Base-by-base conservation (phyloP, 2,329 filamentous ascomycete genomes). In the Calonectria hongkongensis region DNA sequence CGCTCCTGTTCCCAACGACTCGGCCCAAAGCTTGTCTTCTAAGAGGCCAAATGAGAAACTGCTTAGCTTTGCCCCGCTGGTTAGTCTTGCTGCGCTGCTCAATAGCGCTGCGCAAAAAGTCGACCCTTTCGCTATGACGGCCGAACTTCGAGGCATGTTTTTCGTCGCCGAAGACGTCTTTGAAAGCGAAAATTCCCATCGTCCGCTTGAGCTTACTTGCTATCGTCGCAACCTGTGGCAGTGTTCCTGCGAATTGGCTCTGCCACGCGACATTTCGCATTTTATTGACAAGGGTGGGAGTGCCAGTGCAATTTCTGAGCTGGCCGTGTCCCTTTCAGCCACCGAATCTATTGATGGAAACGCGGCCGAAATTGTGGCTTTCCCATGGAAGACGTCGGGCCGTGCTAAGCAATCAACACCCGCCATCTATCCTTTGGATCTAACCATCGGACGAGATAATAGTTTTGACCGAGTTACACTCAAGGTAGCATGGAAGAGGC, bases 201-300 rank as follows among this genome's bases (percentile, higher is more conserved):
- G 91, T 4, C 92, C 93, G 0, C 89, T 93, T 63, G 96, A 98
- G 85, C 86, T 98, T 82, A 98, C 96, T 0, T 98, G 96, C 88
- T 98, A 98, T 82, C 93, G 96, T 50, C 91, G 96, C 63, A 98
- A 98, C 80, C 87, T 98, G 54, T 98, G 98, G 88, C 96, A 98
- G 85, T 97, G 98, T 76, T 96, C 95, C 0, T 96, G 96, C 41
- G 94, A 94, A 66, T 90, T 98, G 67, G 95, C 92, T 0, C 84
- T 98, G 51, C 95, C 95, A n/a, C 85, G 90, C 28, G 89, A 93
- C 63, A 91, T 92, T 43, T 89, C 94, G 51, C 91, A 94, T 73
- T 88, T 95, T 80, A 82, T 90, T 67, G 87, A 90, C 75, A 96
- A 96, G 18, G 94, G 97, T 74, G 93, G 95, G 54, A 93, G 92